Base-by-base conservation (phyloP, 2,329 filamentous ascomycete species). In the Macroventuria anomochaeta region DNA sequence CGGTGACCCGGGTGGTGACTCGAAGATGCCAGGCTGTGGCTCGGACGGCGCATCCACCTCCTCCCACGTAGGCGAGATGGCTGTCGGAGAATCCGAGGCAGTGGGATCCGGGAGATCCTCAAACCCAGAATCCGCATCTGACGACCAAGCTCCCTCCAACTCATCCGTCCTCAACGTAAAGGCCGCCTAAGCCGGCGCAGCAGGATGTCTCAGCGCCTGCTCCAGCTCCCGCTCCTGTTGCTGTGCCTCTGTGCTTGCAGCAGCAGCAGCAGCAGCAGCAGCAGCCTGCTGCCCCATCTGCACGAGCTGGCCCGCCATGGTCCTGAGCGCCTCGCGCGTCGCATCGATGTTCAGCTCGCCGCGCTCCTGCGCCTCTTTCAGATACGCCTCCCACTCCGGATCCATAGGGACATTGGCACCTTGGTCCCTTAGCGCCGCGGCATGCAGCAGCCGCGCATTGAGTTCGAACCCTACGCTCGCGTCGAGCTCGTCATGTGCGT, bases 311-410 rank as follows among this genome's bases (percentile, higher is more conserved):
- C 64, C 67, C 0, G 69, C 68, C 64, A 73, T 69, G 12, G 55
- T 63, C 11, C 70, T 46, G 32, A 74, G 59, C 7, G 69, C 68
- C 38, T 70, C 66, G 10, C 68, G 50, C 11, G 71, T 71, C 1
- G 68, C 68, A 36, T 71, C 70, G 32, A 73, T 68, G 48, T 71
- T 70, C 32, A 73, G 64, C 43, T 74, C 72, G 50, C 86, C 87
- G 5, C 83, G 80, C 65, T 90, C 87, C 41, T 88, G 83, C 36
- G 84, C 86, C 64, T 87, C 85, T 73, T 90, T 90, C 55, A 90
- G 77, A 83, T 87, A 90, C 70, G 88, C 86, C 71, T 90, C 88
- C 86, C 86, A 90, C 63, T 88, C 86, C 58, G 88, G 86, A 66
- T 90, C 87, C 61, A 90, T 80, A 21, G 84, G 80, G 39, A 82